These are phyloP conservation scores for Sphagnum magellanicum DNA, from an alignment of 228 moss, liverwort and hornwort genomes.

Conservation along the genomic window DNA sequence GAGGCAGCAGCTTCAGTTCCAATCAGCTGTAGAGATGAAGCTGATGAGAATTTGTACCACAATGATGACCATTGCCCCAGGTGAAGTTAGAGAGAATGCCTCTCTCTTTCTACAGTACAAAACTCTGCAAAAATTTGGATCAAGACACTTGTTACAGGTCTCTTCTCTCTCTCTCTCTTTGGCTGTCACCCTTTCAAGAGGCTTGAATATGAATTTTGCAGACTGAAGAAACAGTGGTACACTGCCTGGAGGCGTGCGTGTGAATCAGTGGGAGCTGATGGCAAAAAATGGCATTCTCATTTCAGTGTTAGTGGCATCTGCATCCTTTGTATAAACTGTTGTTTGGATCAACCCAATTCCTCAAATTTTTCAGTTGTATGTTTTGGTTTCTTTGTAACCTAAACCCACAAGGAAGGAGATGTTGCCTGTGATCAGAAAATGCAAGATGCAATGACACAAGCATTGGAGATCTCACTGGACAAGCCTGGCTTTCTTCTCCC, in stretches of 20 bases:
- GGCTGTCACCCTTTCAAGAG: background rate
- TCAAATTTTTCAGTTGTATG: background rate
- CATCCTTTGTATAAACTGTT: no score
- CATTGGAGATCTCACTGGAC: conserved; percentile 18
- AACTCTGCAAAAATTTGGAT: background rate
- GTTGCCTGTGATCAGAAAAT: conserved; percentile 13
- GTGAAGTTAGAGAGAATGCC: conserved; percentile 8
- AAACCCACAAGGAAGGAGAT: background rate
- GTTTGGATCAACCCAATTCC: background rate
- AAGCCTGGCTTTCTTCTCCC: conserved; percentile 9
- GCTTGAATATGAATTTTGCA: conserved; percentile 9
- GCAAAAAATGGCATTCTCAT: conserved; percentile 25
- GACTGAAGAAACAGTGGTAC: conserved; percentile 25
- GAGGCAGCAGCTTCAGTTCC: conserved; percentile 32
- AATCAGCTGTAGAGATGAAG: conserved; percentile 27
- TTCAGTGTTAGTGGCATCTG: conserved; percentile 10
- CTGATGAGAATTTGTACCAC: conserved; percentile 47
- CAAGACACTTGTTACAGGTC: background rate
- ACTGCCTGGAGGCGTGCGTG: conserved; percentile 18
- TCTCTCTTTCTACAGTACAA: background rate
- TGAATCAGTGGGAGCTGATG: conserved; percentile 15
- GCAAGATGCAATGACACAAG: conserved; percentile 25
- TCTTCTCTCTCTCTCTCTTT: no score
- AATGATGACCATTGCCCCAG: conserved; percentile 36
- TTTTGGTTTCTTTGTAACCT: background rate